Percentiles rank a stretch among this genome's conserved stretches.
These are phyloP conservation scores for Hansfordia pulvinata DNA, from an alignment of 2,329 filamentous ascomycete genomes.

Conservation along the genomic window DNA sequence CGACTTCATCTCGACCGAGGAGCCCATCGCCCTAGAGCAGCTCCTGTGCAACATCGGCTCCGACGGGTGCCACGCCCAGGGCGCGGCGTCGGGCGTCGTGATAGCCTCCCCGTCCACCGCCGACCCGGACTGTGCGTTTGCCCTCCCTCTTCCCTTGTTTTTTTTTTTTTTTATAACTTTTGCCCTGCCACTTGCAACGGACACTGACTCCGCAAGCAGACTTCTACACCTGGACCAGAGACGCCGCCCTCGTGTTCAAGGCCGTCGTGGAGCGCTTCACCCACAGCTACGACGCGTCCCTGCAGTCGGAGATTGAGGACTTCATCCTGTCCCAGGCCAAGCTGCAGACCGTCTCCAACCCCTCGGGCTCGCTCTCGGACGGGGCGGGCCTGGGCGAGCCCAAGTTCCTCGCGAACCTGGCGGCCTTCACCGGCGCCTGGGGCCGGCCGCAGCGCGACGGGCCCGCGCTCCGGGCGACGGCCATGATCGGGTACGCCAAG, in stretches of 20 bases:
- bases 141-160: too few relatives aligned
- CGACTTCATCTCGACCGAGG: conserved; percentile 37
- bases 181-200: conserved; percentile 7
- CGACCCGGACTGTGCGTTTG: conserved; percentile 42
- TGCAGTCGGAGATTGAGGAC: conserved; percentile 50
- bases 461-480: conserved; percentile 61
- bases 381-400: conserved; percentile 53
- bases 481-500: conserved; percentile 58
- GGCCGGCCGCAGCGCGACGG: conserved; percentile 71
- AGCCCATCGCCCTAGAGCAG: conserved; percentile 33
- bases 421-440: conserved; percentile 55
- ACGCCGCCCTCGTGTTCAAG: conserved; percentile 60
- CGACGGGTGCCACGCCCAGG: conserved; percentile 32
- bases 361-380: conserved; percentile 43
- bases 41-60: conserved; percentile 48
- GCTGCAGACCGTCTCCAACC: conserved; percentile 55
- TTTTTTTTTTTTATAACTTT: too few relatives aligned
- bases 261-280: conserved; percentile 51
- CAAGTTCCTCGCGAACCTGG: conserved; percentile 55
- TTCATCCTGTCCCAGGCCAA: conserved; percentile 55
- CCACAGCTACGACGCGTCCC: conserved; percentile 38
- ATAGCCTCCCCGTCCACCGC: conserved; percentile 40
- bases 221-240: conserved; percentile 68
- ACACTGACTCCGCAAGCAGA: conserved; percentile 29
- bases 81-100: conserved; percentile 35